A percentile compares a stretch with the other conserved stretches of the same genome.
phyloP scores from a whole-genome alignment of 1,284 basidiomycete genomes.

The Bondarzewia mesenterica region DNA sequence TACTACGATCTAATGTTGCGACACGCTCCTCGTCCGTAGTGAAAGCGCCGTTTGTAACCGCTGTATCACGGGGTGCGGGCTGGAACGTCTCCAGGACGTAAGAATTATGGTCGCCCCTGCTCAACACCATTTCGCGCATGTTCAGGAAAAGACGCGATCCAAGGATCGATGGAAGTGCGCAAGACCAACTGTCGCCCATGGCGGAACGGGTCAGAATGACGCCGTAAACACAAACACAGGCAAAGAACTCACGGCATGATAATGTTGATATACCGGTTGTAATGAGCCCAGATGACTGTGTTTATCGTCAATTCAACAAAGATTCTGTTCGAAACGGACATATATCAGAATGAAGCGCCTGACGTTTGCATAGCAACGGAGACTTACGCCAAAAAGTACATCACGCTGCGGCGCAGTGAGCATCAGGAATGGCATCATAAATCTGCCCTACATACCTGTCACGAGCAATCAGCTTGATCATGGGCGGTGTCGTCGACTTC shows the following conservation, averaged over 20 bases:
- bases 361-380: neutral
- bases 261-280: constrained; percentile 17
- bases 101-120: neutral
- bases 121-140: constrained; percentile 8
- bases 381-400: constrained; percentile 15
- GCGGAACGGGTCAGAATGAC: neutral
- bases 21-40: too few relatives aligned
- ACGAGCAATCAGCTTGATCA: constrained; percentile 11
- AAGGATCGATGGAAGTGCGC: constrained; percentile 15
- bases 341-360: neutral
- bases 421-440: constrained; percentile 1
- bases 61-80: neutral
- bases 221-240: neutral
- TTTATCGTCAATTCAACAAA: constrained; percentile 16
- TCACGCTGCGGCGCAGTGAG: constrained; percentile 9
- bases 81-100: constrained; percentile 2
- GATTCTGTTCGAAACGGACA: too few relatives aligned
- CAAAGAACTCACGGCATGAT: constrained; percentile 19
- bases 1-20: too few relatives aligned
- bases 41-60: too few relatives aligned
- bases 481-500: neutral
- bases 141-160: constrained; percentile 13
- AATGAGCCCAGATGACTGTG: constrained; percentile 18
- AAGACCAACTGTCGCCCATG: constrained; percentile 16
- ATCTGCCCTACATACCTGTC: constrained; percentile 10